Base-by-base conservation (phyloP, 139 green algal species). In the Volvox africanus region DNA sequence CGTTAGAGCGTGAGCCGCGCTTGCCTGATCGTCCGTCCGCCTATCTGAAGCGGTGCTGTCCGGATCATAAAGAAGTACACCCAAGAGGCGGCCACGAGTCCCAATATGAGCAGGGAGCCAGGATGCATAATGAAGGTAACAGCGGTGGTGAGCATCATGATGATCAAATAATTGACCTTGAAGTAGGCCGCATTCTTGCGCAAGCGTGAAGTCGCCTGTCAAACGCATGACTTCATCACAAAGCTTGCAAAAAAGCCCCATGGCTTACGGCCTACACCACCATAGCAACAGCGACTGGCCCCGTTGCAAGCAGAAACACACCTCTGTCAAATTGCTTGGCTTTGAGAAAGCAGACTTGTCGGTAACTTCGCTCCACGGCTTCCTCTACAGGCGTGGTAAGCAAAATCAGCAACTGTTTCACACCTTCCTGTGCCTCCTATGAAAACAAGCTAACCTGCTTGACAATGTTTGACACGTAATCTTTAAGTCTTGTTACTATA, bases 121-220 rank as follows among this genome's bases (percentile, higher is more conserved):
- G 97, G 97, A 87, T 98, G 93, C 80, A 96, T 93, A 22, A 97
- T 37, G 86, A 99, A 96, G 30, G 94, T 95, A 6, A 96, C 82
- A 0, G 92, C 88, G 5, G 96, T 93, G 3, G 96, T 96, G 19
- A 93, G 79, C 30, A 98, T 28, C 19, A 97, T 93, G 14, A 97
- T 90, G 22, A 99, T 93, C 26, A 96, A 78, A 92, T 99, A 99
- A 94, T 99, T 99, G 80, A 98, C 94, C 28, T 93, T 91, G 92
- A 99, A 99, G 94, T 99, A 99, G 13, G 86, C 88, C 12, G 95
- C 83, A 92, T 99, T 99, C 88, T 98, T 98, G 24, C 95, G 90
- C 79, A 99, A 83, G 5, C 98, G 94, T 2, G 77, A 77, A 0
- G 93, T 91, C 5, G 97, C 97, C 95, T 98, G 93, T 84, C 44